These are phyloP conservation scores for Beauveria scarabaeidicola DNA, from an alignment of 2,329 filamentous ascomycete species.

Conservation along the genomic window DNA sequence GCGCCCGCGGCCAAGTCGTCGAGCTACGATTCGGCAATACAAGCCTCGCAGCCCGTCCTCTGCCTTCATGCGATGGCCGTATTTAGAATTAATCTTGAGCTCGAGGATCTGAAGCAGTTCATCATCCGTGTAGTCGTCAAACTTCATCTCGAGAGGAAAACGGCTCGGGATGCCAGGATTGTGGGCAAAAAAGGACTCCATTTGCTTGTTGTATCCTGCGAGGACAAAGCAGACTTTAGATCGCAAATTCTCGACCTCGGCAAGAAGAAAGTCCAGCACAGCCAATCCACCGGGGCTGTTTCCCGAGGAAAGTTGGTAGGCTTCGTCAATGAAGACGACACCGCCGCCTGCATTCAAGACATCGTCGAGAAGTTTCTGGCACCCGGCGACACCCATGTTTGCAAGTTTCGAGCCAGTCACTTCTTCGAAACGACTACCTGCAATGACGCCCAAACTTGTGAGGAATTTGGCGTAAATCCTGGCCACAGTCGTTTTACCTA, in stretches of 20 bases:
- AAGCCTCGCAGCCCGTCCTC: constrained; percentile 52
- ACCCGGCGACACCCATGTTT: constrained; percentile 49
- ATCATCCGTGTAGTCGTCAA: constrained; percentile 58
- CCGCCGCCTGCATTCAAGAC: constrained; percentile 55
- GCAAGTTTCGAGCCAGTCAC: constrained; percentile 60
- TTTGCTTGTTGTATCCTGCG: constrained; percentile 64
- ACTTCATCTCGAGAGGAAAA: constrained; percentile 57
- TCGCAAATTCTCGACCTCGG: constrained; percentile 62
- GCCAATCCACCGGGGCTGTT: constrained; percentile 48
- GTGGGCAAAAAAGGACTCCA: constrained; percentile 69
- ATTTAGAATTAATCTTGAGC: constrained; percentile 46
- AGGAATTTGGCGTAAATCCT: constrained; percentile 61
- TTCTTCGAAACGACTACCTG: constrained; percentile 53
- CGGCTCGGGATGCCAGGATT: constrained; percentile 64
- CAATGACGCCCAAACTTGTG: constrained; percentile 50
- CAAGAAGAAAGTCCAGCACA: constrained; percentile 62
- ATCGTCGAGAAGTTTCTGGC: constrained; percentile 38
- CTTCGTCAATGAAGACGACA: constrained; percentile 70
- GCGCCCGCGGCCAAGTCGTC: constrained; percentile 52
- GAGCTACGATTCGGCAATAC: constrained; percentile 53
- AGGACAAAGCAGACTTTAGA: constrained; percentile 65
- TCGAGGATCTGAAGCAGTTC: constrained; percentile 57
- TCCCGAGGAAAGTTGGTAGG: constrained; percentile 60
- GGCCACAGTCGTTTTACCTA: constrained; percentile 65
- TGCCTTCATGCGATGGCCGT: constrained; percentile 44